Evolutionary conservation across 2,329 filamentous ascomycete genomes (phyloP), one percentile per base, ranked within the genome.

Genomic region (Aspergillus sp.): DNA sequence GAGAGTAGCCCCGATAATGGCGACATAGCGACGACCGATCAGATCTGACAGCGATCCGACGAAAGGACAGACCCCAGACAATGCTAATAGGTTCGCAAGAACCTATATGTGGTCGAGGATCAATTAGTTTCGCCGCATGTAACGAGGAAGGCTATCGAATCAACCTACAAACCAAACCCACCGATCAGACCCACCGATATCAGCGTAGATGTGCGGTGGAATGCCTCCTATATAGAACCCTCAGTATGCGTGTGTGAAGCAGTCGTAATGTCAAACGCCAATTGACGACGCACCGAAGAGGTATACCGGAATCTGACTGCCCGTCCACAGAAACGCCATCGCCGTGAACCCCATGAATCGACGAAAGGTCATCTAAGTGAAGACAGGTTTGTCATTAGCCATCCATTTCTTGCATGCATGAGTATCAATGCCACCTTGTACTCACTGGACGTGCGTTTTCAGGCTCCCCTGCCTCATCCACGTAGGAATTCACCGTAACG

Each of bases 31-130:
- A 59, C 87, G 83, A 55, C 87, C 86, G 52, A 88, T 75, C 6
- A 89, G 74, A 75, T 89, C 87, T 1, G 86, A 88, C 0, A 89
- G 73, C 1, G 84, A 83, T 11, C 88, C 88, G 1, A 90, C 87
- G 65, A 91, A 86, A 4, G 84, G 84, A 63, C 83, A 86, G 9
- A 86, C 77, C 14, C 82, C 82, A 6, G 84, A 83, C 54, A 84
- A 77, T 26, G 82, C 77, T 24, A 86, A 78, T 14, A 87, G 73
- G 63, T 86, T 84, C 31, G 75, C 78, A 18, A 81, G 70, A 42
- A 84, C 77, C 75, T 77, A 39, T 39, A 5, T 10, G 26, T 31
- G 39, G 16, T 6, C 1, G 2, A 31, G 11, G 24, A 47, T 57
- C 29, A 57, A 42, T 26, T 3, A 47, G 29, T 18, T 36, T 12